A percentile compares a stretch with the other conserved stretches of the same genome.
Evolutionary conservation across 2,329 filamentous ascomycete genomes (phyloP).

Genomic region (Colletotrichum sp.): DNA sequence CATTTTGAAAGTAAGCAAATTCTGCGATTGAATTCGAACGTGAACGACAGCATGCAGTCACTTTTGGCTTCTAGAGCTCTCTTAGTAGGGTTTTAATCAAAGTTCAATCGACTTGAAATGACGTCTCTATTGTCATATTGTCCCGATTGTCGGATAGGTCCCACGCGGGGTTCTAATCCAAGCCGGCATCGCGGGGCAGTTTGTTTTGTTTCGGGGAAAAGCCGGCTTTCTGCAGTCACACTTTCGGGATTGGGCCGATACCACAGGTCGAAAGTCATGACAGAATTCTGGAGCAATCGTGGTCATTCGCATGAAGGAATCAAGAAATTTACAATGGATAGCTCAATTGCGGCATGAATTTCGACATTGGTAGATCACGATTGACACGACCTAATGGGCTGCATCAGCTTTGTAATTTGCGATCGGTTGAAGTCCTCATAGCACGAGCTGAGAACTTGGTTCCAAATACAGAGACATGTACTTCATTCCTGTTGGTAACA

Average conservation of each 20-base stretch:
- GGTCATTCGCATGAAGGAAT: neutral
- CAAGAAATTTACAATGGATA: neutral
- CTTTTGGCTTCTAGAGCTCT: neutral
- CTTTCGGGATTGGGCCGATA: neutral
- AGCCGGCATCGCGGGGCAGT: neutral
- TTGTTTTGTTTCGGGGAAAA: neutral
- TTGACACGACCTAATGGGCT: neutral
- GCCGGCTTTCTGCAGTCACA: neutral
- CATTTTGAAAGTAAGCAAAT: neutral
- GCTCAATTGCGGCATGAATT: neutral
- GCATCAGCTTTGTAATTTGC: neutral
- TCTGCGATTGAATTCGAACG: neutral
- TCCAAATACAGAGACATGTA: neutral
- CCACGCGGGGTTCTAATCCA: accelerated
- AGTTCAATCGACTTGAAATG: neutral
- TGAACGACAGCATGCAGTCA: neutral
- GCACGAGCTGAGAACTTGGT: neutral
- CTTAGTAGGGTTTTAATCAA: neutral
- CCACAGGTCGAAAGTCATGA: accelerated
- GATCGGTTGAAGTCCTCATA: neutral
- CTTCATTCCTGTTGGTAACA: neutral
- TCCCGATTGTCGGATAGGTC: neutral
- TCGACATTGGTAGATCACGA: accelerated
- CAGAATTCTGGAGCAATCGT: neutral
- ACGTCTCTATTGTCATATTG: neutral